phyloP scores from a whole-genome alignment of 805 yeast genomes.

The Cephaloascus fragrans region DNA sequence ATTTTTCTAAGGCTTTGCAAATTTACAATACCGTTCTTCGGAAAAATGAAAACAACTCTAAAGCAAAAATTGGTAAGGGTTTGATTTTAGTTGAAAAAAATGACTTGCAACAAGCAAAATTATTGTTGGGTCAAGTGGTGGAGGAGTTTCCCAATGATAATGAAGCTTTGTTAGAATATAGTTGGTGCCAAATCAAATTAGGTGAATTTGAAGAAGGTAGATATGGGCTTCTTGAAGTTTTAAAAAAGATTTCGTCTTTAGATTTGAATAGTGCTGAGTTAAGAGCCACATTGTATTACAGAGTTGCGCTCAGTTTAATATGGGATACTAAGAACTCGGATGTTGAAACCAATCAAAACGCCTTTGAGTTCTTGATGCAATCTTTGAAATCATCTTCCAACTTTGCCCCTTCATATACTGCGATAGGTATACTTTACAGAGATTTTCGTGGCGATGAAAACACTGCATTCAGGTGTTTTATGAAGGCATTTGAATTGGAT shows the following conservation, averaged over 20 bases:
- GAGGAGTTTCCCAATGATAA: slow-evolving; percentile 38
- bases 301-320: slow-evolving; percentile 52
- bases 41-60: slow-evolving; percentile 28
- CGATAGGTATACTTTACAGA: slow-evolving; percentile 68
- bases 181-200: slow-evolving; percentile 67
- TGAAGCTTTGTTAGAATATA: slow-evolving; percentile 57
- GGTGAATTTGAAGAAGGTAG: slow-evolving; percentile 45
- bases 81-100: slow-evolving; percentile 62
- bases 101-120: slow-evolving; percentile 43
- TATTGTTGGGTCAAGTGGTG: slow-evolving; percentile 41
- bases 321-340: not conserved
- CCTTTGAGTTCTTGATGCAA: slow-evolving; percentile 49
- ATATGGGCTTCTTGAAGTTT: slow-evolving; percentile 31
- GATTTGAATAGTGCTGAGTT: slow-evolving; percentile 43
- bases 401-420: slow-evolving; percentile 72
- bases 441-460: slow-evolving; percentile 45
- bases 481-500: slow-evolving; percentile 84
- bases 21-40: slow-evolving; percentile 55
- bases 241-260: slow-evolving; percentile 34
- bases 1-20: slow-evolving; percentile 63
- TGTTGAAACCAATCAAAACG: slow-evolving; percentile 15
- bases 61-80: slow-evolving; percentile 77
- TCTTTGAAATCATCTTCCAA: slow-evolving; percentile 56
- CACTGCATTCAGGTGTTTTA: slow-evolving; percentile 79
- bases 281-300: slow-evolving; percentile 59